These are phyloP conservation scores for Amanita inopinata DNA, from an alignment of 768 basidiomycete genomes.

Conservation along the genomic window DNA sequence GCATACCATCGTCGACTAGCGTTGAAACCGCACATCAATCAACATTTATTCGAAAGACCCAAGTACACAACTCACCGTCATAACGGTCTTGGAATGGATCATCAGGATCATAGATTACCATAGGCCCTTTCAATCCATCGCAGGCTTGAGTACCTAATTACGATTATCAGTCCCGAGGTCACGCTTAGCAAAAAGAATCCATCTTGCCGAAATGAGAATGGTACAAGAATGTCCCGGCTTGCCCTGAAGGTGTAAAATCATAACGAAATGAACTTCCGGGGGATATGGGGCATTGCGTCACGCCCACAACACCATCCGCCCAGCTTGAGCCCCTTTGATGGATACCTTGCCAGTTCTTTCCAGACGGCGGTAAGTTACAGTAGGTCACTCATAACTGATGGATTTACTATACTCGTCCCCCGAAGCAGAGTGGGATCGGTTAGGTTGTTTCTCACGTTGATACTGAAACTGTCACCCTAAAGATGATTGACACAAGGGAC, in stretches of 20 bases:
- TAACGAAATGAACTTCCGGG: slow-evolving; percentile 29
- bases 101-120: slow-evolving; percentile 16
- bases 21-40: slow-evolving; percentile 9
- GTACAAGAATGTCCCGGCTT: slow-evolving; percentile 24
- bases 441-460: slow-evolving; percentile 41
- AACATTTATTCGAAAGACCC: neutral
- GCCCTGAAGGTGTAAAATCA: slow-evolving; percentile 19
- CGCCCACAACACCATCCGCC: slow-evolving; percentile 32
- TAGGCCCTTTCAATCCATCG: slow-evolving; percentile 17
- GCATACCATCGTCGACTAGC: slow-evolving; percentile 18
- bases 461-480: slow-evolving; percentile 31
- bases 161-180: neutral
- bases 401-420: slow-evolving; percentile 39
- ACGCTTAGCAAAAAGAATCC: neutral
- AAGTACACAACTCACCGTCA: slow-evolving; percentile 2
- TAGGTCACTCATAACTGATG: neutral
- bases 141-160: slow-evolving; percentile 15
- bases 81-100: slow-evolving; percentile 15
- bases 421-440: slow-evolving; percentile 38
- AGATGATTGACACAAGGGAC: neutral
- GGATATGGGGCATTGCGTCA: slow-evolving; percentile 33
- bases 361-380: neutral
- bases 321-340: slow-evolving; percentile 27
- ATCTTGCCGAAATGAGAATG: slow-evolving; percentile 23
- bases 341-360: slow-evolving; percentile 39